Conservation (phyloP, 257 asterid genomes). For the Primulina huaijiensis region DNA sequence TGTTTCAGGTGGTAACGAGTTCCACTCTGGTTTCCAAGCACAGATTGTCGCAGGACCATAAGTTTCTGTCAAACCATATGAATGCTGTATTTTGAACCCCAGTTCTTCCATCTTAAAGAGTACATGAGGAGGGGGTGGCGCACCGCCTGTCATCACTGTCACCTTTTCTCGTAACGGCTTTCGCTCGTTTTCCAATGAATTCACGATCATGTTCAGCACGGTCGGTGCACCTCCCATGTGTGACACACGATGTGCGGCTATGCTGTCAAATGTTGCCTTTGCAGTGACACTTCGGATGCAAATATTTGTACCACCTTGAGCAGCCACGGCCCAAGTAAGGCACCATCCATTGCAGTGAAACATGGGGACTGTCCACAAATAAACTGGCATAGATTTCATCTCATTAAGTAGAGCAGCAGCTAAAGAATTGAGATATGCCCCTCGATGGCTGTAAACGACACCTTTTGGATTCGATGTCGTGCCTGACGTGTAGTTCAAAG, state of each 20-base stretch:
- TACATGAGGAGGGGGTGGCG: constrained; percentile 28
- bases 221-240: constrained; percentile 30
- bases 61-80: constrained; percentile 27
- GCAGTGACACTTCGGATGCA: constrained; percentile 25
- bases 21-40: constrained; percentile 30
- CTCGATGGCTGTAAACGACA: constrained; percentile 28
- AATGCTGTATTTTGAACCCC: constrained; percentile 20
- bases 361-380: constrained; percentile 27
- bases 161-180: constrained; percentile 15
- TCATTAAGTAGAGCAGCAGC: constrained; percentile 27
- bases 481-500: constrained; percentile 43
- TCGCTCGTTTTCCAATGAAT: constrained; percentile 20
- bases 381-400: constrained; percentile 26
- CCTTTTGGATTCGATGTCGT: constrained; percentile 19
- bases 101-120: constrained; percentile 26
- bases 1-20: constrained; percentile 13
- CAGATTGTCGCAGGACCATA: constrained; percentile 28
- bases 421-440: constrained; percentile 27
- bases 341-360: constrained; percentile 32
- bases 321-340: constrained; percentile 26
- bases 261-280: constrained; percentile 20
- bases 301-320: constrained; percentile 28
- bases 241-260: constrained; percentile 15
- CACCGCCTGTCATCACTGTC: constrained; percentile 27
- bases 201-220: constrained; percentile 26